These are phyloP conservation scores for Coix lacrymajobi DNA, from an alignment of 176 grass and related monocot genomes.

Conservation along the genomic window DNA sequence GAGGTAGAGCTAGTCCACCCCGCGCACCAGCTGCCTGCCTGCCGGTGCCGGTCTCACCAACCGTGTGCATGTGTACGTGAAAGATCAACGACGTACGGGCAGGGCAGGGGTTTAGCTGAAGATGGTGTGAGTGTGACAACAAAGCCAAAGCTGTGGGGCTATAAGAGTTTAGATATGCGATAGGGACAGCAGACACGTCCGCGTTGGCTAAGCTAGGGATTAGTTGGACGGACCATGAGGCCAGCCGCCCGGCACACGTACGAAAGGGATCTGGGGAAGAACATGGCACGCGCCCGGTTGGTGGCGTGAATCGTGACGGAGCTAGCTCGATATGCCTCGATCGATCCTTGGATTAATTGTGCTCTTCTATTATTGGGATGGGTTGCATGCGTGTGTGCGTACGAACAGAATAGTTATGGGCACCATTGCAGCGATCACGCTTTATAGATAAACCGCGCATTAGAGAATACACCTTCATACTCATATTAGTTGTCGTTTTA, in stretches of 20 bases:
- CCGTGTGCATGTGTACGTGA: not conserved
- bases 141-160: not conserved
- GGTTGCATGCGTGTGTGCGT: not conserved
- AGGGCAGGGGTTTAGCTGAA: not conserved
- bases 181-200: not conserved
- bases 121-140: too few species aligned
- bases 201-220: not conserved
- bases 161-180: not conserved
- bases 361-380: not conserved
- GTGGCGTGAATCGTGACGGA: not conserved
- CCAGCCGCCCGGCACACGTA: not conserved
- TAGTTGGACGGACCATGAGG: conserved; percentile 14
- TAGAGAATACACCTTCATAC: too few species aligned
- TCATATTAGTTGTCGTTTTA: too few species aligned
- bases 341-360: not conserved
- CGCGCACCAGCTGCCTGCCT: not conserved
- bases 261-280: conserved; percentile 4
- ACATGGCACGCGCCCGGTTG: not conserved
- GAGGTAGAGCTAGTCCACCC: not conserved
- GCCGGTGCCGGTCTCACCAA: not conserved
- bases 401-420: not conserved
- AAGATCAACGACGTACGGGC: too few species aligned
- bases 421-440: not conserved
- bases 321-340: not conserved
- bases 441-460: too few species aligned